These are phyloP conservation scores for Croton laevigatus DNA, from an alignment of 441 rosid genomes.

Conservation along the genomic window DNA sequence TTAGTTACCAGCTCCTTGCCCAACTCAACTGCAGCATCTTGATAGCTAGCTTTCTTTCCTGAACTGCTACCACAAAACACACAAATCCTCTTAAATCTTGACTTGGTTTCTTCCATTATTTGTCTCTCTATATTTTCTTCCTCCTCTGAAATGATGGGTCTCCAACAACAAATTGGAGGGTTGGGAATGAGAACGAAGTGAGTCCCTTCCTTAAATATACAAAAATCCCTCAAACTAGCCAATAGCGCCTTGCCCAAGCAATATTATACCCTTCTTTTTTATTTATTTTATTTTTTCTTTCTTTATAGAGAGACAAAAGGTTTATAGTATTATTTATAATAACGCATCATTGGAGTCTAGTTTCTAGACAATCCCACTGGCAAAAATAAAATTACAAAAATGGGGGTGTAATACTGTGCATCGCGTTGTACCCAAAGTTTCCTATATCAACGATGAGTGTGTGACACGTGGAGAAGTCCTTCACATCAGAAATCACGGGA, in stretches of 20 bases:
- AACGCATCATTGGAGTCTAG: background rate
- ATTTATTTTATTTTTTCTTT: background rate
- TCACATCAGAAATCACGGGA: background rate
- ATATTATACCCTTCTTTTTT: background rate
- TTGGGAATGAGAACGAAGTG: constrained; percentile 63
- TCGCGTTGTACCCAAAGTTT: background rate
- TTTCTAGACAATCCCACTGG: background rate
- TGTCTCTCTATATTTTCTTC: constrained; percentile 19
- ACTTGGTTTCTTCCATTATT: constrained; percentile 53
- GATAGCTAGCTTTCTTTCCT: constrained; percentile 83
- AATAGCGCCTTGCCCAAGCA: constrained; percentile 10
- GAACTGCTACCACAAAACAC: constrained; percentile 93
- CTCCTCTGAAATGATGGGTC: background rate
- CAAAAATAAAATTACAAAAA: background rate
- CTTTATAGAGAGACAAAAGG: background rate
- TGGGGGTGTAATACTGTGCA: constrained; percentile 1
- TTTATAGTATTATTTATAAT: background rate
- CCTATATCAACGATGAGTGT: background rate
- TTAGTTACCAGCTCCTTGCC: constrained; percentile 75
- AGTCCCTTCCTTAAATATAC: constrained; percentile 28
- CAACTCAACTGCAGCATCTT: constrained; percentile 82
- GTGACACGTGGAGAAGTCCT: background rate
- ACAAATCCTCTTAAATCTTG: constrained; percentile 81
- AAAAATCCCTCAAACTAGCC: background rate
- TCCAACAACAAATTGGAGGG: constrained; percentile 27